These are phyloP conservation scores for Rubia tinctorum DNA, from an alignment of 305 asterid genomes.

Conservation along the genomic window DNA sequence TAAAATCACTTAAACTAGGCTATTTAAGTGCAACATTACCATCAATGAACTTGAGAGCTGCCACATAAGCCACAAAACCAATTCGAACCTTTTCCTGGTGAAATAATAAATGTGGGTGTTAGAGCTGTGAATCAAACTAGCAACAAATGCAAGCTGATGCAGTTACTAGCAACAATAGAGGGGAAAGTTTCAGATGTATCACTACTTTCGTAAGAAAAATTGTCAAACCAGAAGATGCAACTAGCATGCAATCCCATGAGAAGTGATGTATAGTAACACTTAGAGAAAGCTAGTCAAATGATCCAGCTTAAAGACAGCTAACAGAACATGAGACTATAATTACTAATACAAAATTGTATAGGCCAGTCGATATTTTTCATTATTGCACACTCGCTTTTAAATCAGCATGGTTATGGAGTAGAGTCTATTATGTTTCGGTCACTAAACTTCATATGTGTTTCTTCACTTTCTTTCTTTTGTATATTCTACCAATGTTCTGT, in stretches of 20 bases:
- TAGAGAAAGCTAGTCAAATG: not conserved
- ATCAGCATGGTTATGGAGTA: not conserved
- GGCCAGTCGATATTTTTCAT: not conserved
- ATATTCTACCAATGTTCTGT: no score
- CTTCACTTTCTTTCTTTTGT: not conserved
- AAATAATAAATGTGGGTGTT: slow-evolving; percentile 17
- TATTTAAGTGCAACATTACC: slow-evolving; percentile 44
- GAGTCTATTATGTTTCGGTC: not conserved
- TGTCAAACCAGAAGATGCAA: not conserved
- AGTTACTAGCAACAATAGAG: not conserved
- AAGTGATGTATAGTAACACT: not conserved
- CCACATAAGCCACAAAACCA: slow-evolving; percentile 68
- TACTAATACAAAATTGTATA: not conserved
- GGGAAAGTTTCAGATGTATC: not conserved
- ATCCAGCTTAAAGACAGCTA: not conserved
- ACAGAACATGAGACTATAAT: not conserved
- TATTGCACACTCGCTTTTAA: not conserved
- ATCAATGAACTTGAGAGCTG: slow-evolving; percentile 84
- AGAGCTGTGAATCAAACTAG: slow-evolving; percentile 9
- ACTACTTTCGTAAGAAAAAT: not conserved
- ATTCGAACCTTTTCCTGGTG: slow-evolving; percentile 78
- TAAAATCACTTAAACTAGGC: slow-evolving; percentile 2
- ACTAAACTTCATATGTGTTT: not conserved
- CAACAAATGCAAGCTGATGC: not conserved
- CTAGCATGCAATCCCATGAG: not conserved